phyloP scores from a whole-genome alignment of 192 early-diverging fungal species.

The Umbelopsis sp. region DNA sequence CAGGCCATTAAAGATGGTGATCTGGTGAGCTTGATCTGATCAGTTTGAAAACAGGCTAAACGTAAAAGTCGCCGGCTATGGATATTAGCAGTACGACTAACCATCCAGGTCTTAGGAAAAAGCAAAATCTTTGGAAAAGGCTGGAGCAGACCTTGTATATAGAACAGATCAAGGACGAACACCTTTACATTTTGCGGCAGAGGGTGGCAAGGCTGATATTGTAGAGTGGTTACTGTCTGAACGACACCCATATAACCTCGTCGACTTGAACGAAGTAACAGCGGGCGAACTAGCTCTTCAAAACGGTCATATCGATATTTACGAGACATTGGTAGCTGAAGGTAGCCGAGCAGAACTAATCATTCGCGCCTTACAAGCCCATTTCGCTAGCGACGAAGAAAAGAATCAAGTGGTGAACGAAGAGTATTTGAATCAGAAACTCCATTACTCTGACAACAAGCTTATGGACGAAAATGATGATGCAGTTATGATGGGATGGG shows the following conservation, averaged over 20 bases:
- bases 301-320: constrained; percentile 68
- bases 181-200: constrained; percentile 71
- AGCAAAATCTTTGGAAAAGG: constrained; percentile 47
- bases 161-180: constrained; percentile 59
- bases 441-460: constrained; percentile 80
- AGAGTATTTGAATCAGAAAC: constrained; percentile 74
- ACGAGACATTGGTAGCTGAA: constrained; percentile 78
- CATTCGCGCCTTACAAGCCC: constrained; percentile 52
- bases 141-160: constrained; percentile 58
- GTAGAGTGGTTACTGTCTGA: constrained; percentile 61
- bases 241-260: constrained; percentile 83
- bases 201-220: constrained; percentile 62
- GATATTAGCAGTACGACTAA: not conserved
- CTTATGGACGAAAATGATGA: constrained; percentile 86
- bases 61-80: too few species aligned
- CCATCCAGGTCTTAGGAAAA: constrained; percentile 20
- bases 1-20: constrained; percentile 26
- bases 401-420: constrained; percentile 61
- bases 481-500: constrained; percentile 99
- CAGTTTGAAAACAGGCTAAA: too few species aligned
- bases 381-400: constrained; percentile 45
- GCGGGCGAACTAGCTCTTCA: constrained; percentile 83
- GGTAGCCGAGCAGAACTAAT: constrained; percentile 86
- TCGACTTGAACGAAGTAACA: constrained; percentile 72
- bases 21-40: constrained; percentile 10